phyloP scores from a whole-genome alignment of 1,284 basidiomycete species.

The Tylopilus orsonianus region DNA sequence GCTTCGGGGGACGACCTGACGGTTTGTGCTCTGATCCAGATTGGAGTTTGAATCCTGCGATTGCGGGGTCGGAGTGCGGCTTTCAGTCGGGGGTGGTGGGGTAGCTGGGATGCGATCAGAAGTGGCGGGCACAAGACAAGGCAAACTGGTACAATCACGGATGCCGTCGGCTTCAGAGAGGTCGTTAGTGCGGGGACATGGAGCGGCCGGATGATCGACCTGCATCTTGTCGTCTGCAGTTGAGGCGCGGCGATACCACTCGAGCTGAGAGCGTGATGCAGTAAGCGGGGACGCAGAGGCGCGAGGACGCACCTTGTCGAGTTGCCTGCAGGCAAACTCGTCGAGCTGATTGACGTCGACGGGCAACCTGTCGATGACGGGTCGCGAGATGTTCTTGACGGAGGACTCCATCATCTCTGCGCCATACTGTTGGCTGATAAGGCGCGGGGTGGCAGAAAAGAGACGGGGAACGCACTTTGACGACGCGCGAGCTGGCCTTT shows the following conservation, averaged over 20 bases:
- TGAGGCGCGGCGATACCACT: conserved; percentile 48
- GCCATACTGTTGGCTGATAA: conserved; percentile 60
- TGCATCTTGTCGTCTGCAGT: conserved; percentile 30
- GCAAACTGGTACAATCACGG: conserved; percentile 14
- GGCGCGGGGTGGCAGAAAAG: background rate
- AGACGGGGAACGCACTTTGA: conserved; percentile 39
- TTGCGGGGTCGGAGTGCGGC: conserved; percentile 21
- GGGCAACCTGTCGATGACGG: conserved; percentile 80
- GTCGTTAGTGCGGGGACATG: conserved; percentile 4
- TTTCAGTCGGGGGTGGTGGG: conserved; percentile 7
- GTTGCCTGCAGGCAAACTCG: conserved; percentile 83
- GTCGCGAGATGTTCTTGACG: conserved; percentile 78
- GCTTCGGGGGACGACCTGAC: conserved; percentile 59
- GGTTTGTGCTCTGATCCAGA: conserved; percentile 33
- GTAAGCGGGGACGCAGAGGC: background rate
- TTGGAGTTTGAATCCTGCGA: conserved; percentile 17
- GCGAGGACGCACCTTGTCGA: conserved; percentile 65
- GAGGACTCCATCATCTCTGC: conserved; percentile 87
- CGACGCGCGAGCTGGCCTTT: conserved; percentile 50
- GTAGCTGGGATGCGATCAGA: background rate
- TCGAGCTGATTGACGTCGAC: conserved; percentile 77
- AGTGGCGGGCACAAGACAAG: too few relatives aligned
- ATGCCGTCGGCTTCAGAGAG: background rate
- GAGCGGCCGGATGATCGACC: conserved; percentile 18
- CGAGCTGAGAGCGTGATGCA: conserved; percentile 40